Evolutionary conservation across 176 grass and related monocot genomes (phyloP).

Genomic region (Phoenix dactylifera): DNA sequence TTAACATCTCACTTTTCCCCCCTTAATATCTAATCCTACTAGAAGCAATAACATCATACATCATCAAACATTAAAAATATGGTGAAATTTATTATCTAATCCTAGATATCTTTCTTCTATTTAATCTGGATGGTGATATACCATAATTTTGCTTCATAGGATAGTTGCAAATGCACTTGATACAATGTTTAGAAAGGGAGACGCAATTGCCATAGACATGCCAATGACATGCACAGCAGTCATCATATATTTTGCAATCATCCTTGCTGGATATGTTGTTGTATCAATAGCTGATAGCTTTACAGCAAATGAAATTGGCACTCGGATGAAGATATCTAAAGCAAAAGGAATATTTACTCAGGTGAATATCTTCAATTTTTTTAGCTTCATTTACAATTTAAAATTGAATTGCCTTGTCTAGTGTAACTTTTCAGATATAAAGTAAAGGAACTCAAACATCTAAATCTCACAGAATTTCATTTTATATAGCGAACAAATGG

Average conservation of each 20-base stretch:
- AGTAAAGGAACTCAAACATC: too few relatives aligned
- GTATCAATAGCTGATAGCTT: conserved; percentile 98
- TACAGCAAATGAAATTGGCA: conserved; percentile 59
- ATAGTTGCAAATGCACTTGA: conserved; percentile 68
- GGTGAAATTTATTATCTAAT: too few relatives aligned
- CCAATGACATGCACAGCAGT: conserved; percentile 95
- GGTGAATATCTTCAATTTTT: conserved; percentile 21
- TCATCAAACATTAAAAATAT: too few relatives aligned
- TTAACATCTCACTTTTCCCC: neutral
- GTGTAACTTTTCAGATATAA: too few relatives aligned
- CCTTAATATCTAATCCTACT: too few relatives aligned
- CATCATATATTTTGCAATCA: conserved; percentile 74
- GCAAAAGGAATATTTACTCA: conserved; percentile 92
- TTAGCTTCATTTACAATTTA: too few relatives aligned
- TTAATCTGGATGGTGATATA: neutral
- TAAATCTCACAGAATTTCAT: too few relatives aligned
- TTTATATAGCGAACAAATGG: too few relatives aligned
- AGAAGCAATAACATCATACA: too few relatives aligned
- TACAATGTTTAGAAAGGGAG: conserved; percentile 67
- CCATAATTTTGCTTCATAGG: conserved; percentile 31
- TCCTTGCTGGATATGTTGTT: conserved; percentile 80
- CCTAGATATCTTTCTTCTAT: neutral
- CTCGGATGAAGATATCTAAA: conserved; percentile 55
- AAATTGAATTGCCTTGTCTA: too few relatives aligned
- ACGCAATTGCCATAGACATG: conserved; percentile 87